phyloP scores from a whole-genome alignment of 495 filamentous ascomycete species.

The Lindgomyces ingoldianus region DNA sequence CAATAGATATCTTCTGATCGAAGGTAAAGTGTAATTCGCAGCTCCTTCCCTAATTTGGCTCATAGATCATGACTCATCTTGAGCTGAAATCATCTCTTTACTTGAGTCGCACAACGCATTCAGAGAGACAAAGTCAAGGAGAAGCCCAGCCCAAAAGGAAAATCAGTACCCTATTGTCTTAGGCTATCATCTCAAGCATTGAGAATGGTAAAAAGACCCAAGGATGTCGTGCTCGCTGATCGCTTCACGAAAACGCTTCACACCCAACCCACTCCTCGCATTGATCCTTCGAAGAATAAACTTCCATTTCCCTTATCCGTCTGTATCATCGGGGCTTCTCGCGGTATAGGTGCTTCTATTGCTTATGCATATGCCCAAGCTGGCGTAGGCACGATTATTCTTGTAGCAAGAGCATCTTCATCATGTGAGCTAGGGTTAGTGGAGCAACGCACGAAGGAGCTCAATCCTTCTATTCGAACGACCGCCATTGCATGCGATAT shows the following conservation, averaged over 20 bases:
- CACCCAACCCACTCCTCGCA: constrained; percentile 1
- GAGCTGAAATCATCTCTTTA: no score
- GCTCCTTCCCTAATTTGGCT: no score
- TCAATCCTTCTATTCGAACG: constrained; percentile 20
- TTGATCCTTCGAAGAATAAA: constrained; percentile 27
- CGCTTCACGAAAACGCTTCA: constrained; percentile 20
- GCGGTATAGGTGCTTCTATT: constrained; percentile 38
- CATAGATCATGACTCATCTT: no score
- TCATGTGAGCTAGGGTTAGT: constrained; percentile 27
- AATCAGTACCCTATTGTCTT: not conserved
- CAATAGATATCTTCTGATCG: no score
- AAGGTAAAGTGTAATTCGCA: no score
- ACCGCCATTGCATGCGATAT: constrained; percentile 34
- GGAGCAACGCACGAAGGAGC: constrained; percentile 20
- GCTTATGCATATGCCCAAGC: constrained; percentile 38
- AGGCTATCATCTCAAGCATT: not conserved
- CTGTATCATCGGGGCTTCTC: constrained; percentile 35
- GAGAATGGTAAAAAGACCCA: constrained; percentile 3
- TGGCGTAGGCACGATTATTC: constrained; percentile 29
- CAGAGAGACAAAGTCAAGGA: not conserved
- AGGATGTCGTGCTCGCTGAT: constrained; percentile 12
- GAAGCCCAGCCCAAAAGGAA: not conserved
- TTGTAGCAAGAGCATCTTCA: constrained; percentile 23
- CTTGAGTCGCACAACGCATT: no score
- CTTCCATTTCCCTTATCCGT: constrained; percentile 32